Evolutionary conservation across 2,329 filamentous ascomycete genomes (phyloP).

Genomic region (Aspergillus alliaceus): DNA sequence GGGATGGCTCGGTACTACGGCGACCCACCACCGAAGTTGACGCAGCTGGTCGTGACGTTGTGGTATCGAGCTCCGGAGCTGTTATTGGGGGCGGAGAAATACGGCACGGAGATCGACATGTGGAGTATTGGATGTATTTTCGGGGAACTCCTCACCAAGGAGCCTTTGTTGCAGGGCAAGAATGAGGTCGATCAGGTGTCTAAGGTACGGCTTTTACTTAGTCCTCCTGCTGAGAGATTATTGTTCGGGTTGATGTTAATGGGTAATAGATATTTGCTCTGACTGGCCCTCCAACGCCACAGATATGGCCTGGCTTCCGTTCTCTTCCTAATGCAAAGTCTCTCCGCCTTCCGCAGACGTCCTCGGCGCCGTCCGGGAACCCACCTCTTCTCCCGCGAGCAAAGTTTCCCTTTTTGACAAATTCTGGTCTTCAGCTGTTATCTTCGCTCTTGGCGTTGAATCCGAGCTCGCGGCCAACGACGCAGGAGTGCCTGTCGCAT

Average conservation of each 20-base stretch:
- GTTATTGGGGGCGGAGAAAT: slow-evolving; percentile 74
- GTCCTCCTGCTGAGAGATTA: background rate
- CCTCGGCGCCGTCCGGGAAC: slow-evolving; percentile 37
- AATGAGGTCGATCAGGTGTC: slow-evolving; percentile 91
- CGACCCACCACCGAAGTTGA: slow-evolving; percentile 74
- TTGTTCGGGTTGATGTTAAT: slow-evolving; percentile 5
- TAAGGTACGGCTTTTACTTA: slow-evolving; percentile 47
- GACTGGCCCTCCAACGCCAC: slow-evolving; percentile 80
- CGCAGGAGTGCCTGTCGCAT: slow-evolving; percentile 72
- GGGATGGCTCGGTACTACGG: slow-evolving; percentile 93
- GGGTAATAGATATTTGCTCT: slow-evolving; percentile 71
- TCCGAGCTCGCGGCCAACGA: slow-evolving; percentile 68
- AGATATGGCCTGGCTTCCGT: slow-evolving; percentile 82
- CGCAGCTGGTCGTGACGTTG: slow-evolving; percentile 89
- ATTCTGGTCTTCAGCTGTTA: slow-evolving; percentile 70
- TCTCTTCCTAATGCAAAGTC: slow-evolving; percentile 82
- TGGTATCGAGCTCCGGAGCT: slow-evolving; percentile 96
- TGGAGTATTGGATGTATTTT: slow-evolving; percentile 98
- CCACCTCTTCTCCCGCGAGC: slow-evolving; percentile 62
- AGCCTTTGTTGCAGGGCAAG: slow-evolving; percentile 80
- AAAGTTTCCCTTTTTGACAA: slow-evolving; percentile 78
- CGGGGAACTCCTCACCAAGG: slow-evolving; percentile 80
- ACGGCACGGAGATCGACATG: slow-evolving; percentile 79
- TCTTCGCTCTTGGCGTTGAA: slow-evolving; percentile 71
- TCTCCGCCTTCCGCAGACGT: slow-evolving; percentile 63